A percentile compares a stretch with the other conserved stretches of the same genome.
Conservation (phyloP, 1,139 yeast genomes). For the Hyphopichia fennica region DNA sequence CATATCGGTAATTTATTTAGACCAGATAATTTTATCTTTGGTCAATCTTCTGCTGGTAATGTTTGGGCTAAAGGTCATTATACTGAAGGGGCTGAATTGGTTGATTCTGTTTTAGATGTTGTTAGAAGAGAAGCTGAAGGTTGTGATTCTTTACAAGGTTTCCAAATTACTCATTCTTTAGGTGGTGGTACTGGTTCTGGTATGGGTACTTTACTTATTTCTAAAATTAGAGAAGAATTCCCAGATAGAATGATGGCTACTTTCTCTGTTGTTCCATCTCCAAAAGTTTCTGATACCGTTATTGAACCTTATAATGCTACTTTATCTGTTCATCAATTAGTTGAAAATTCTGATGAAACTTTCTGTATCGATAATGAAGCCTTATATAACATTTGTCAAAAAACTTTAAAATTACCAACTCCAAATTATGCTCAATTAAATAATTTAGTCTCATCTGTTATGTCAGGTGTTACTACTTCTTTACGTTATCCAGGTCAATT, state of each 20-base stretch:
- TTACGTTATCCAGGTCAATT: constrained; percentile 93
- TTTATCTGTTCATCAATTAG: constrained; percentile 86
- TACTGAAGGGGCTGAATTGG: constrained; percentile 94
- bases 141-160: constrained; percentile 90
- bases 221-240: constrained; percentile 82
- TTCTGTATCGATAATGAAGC: constrained; percentile 96
- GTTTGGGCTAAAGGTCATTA: constrained; percentile 97
- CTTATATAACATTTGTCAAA: constrained; percentile 82
- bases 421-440: constrained; percentile 81
- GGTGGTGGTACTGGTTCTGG: constrained; percentile 99
- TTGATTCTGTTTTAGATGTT: constrained; percentile 84
- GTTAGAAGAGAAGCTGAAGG: constrained; percentile 93
- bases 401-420: constrained; percentile 74
- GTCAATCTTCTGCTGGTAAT: constrained; percentile 91
- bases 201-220: constrained; percentile 83
- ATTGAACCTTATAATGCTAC: constrained; percentile 95
- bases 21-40: constrained; percentile 87
- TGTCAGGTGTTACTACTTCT: constrained; percentile 91
- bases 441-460: constrained; percentile 79
- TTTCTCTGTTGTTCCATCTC: constrained; percentile 89
- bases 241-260: constrained; percentile 97
- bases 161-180: constrained; percentile 88
- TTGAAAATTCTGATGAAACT: constrained; percentile 87
- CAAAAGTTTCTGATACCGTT: constrained; percentile 88
- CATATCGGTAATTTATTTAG: constrained; percentile 80